Evolutionary conservation across 108 stramenopile genomes (phyloP).

Genomic region (Nitzschia palea): DNA sequence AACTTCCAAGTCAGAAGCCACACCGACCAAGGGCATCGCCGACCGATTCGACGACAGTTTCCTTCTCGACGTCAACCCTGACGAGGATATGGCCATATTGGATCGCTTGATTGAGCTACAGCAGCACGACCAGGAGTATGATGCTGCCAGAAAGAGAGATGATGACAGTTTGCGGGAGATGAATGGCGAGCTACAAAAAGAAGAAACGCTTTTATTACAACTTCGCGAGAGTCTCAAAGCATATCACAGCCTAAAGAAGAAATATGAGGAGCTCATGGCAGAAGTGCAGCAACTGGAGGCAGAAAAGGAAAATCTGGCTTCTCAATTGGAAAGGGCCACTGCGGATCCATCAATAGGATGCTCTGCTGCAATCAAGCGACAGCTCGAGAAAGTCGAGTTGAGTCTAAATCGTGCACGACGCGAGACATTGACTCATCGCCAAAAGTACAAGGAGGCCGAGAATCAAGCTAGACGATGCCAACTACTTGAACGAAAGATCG

Average conservation of each 20-base stretch:
- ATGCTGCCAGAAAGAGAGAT: constrained; percentile 48
- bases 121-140: constrained; percentile 74
- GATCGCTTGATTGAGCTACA: constrained; percentile 80
- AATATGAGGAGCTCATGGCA: constrained; percentile 76
- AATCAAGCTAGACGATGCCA: constrained; percentile 69
- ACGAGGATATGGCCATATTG: constrained; percentile 84
- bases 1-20: not conserved
- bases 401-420: constrained; percentile 62
- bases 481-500: constrained; percentile 73
- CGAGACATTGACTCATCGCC: constrained; percentile 73
- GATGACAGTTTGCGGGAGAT: constrained; percentile 67
- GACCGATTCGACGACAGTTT: constrained; percentile 43
- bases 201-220: constrained; percentile 69
- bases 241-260: constrained; percentile 79
- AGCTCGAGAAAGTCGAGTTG: constrained; percentile 71
- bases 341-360: constrained; percentile 74
- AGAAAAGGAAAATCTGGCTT: constrained; percentile 69
- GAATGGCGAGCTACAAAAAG: constrained; percentile 72
- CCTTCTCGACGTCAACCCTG: constrained; percentile 72
- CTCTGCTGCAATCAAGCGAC: constrained; percentile 68
- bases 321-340: constrained; percentile 65
- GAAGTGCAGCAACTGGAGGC: constrained; percentile 77
- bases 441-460: constrained; percentile 76
- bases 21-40: not conserved
- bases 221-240: constrained; percentile 73